Percentiles rank a stretch among this genome's conserved stretches.
Conservation (phyloP, 257 asterid genomes). For the Salvia rosmarinus region DNA sequence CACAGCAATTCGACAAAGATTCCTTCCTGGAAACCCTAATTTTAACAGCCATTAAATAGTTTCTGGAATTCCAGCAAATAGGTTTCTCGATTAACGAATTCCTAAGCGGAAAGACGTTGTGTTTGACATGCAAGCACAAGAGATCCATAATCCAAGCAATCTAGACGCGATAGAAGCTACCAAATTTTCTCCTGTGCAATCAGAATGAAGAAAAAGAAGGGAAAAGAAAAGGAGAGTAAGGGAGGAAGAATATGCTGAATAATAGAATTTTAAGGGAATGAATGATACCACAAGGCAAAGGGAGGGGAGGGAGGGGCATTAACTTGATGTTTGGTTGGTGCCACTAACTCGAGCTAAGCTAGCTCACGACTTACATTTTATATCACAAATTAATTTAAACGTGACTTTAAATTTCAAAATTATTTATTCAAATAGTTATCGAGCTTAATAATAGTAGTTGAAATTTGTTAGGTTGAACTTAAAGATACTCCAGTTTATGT, state of each 20-base stretch:
- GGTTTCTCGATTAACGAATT: conserved; percentile 61
- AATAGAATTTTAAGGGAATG: not conserved
- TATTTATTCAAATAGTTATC: too few relatives aligned
- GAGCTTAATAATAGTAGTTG: too few relatives aligned
- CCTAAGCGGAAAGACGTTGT: conserved; percentile 45
- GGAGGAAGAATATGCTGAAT: conserved; percentile 44
- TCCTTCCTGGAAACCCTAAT: conserved; percentile 51
- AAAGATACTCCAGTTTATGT: too few relatives aligned
- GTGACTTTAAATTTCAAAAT: too few relatives aligned
- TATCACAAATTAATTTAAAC: too few relatives aligned
- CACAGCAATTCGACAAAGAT: conserved; percentile 36
- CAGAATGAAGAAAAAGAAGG: conserved; percentile 13
- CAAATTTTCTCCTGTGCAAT: not conserved
- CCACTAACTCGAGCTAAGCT: too few relatives aligned
- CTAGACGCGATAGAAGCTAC: not conserved
- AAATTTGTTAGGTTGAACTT: too few relatives aligned
- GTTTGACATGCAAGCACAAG: conserved; percentile 50
- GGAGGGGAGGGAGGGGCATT: too few relatives aligned
- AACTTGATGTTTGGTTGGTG: too few relatives aligned
- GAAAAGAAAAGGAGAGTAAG: not conserved
- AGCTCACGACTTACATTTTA: too few relatives aligned
- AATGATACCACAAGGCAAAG: not conserved
- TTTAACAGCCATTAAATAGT: conserved; percentile 44
- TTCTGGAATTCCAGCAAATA: conserved; percentile 49
- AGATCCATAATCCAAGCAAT: conserved; percentile 48